phyloP scores from a whole-genome alignment of 2,329 filamentous ascomycete species.

The Beauveria asiatica region DNA sequence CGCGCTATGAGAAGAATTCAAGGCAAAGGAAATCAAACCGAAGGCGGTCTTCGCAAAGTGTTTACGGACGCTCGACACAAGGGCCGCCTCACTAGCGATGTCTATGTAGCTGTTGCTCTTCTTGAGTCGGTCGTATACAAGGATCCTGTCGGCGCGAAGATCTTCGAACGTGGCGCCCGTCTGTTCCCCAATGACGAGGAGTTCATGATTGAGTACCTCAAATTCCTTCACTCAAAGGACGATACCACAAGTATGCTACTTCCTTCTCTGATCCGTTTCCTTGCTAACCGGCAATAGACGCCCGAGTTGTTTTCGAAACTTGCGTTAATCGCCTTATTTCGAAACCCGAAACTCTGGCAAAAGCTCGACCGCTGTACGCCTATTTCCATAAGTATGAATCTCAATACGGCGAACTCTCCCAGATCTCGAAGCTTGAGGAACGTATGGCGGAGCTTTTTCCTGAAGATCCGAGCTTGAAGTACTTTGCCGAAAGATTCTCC shows the following conservation, averaged over 20 bases:
- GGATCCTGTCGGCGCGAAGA: constrained; percentile 84
- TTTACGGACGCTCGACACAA: constrained; percentile 83
- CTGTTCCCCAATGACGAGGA: constrained; percentile 89
- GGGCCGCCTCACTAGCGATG: constrained; percentile 84
- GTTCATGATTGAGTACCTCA: constrained; percentile 92
- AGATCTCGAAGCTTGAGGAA: constrained; percentile 83
- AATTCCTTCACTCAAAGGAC: constrained; percentile 84
- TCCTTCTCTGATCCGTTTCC: not conserved
- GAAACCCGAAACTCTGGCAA: constrained; percentile 64
- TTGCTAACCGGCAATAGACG: constrained; percentile 49
- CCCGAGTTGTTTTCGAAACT: constrained; percentile 91
- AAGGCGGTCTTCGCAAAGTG: constrained; percentile 77
- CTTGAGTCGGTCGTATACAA: constrained; percentile 96
- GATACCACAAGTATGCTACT: constrained; percentile 76
- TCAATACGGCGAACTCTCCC: constrained; percentile 82
- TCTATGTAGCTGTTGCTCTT: constrained; percentile 86
- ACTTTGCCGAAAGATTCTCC: constrained; percentile 70
- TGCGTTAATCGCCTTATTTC: constrained; percentile 74
- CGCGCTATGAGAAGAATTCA: constrained; percentile 90
- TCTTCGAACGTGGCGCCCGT: constrained; percentile 89
- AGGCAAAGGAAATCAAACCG: constrained; percentile 58
- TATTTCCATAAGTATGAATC: constrained; percentile 97
- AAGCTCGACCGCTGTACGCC: constrained; percentile 75
- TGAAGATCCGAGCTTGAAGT: constrained; percentile 66
- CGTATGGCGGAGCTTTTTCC: constrained; percentile 93